Evolutionary conservation across 768 basidiomycete genomes (phyloP).

Genomic region (Pluteus cervinus): DNA sequence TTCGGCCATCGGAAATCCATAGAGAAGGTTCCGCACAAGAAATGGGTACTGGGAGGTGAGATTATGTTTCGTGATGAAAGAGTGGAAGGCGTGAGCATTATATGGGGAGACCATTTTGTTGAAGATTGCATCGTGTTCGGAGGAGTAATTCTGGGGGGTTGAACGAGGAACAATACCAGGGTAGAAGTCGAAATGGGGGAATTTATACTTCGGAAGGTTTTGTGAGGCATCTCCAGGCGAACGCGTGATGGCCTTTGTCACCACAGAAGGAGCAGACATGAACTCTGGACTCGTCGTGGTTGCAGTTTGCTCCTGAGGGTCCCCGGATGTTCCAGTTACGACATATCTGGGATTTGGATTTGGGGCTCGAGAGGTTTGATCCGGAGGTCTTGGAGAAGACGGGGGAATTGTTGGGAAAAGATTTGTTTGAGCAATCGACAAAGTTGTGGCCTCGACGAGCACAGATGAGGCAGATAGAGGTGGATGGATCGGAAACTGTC

Average conservation of each 20-base stretch:
- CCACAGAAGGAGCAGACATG: constrained; percentile 9
- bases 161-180: neutral
- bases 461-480: constrained; percentile 10
- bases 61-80: constrained; percentile 6
- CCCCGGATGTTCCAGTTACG: constrained; percentile 9
- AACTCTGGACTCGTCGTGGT: constrained; percentile 2
- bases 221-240: constrained; percentile 4
- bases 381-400: neutral
- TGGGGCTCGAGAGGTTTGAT: neutral
- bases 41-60: constrained; percentile 9
- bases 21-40: constrained; percentile 10
- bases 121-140: neutral
- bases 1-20: constrained; percentile 20
- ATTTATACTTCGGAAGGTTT: constrained; percentile 1
- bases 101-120: constrained; percentile 13
- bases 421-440: neutral
- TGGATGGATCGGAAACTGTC: constrained; percentile 4
- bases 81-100: constrained; percentile 9
- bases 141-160: too few species aligned
- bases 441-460: constrained; percentile 7
- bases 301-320: neutral
- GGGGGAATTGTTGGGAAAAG: constrained; percentile 1
- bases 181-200: neutral
- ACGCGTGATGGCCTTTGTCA: constrained; percentile 4
- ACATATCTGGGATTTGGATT: constrained; percentile 5